Evolutionary conservation across 1,284 basidiomycete species (phyloP), one percentile per base, ranked within the genome.

Genomic region (Schizophyllum amplum): DNA sequence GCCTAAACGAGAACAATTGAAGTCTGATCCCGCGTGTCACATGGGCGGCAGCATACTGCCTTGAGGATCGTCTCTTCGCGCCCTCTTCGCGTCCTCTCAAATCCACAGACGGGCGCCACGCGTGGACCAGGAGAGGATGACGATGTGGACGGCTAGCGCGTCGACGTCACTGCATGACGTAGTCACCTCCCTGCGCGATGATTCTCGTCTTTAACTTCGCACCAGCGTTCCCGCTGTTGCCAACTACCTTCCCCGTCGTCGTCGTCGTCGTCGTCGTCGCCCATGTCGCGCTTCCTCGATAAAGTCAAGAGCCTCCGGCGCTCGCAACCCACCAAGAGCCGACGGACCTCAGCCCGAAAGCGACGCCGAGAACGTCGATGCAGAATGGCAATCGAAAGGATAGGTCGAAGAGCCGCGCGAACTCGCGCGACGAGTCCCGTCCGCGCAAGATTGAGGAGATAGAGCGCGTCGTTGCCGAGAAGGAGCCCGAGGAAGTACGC

Each of bases 401-500:
- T 17, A 13, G 13, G 13, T 42, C 33, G 13, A 9, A 42, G 13
- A 42, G 33, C 17, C 33, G 33, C 13, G 33, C 11, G 11, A 17
- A 9, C 4, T 42, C 33, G 33, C 33, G 33, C 33, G 33, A 42
- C 33, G 33, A 13, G 33, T 42, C 33, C 13, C 33, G 33, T 9
- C 33, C 33, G 13, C 33, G 33, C n/a, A 17, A 15, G 22, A 47
- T 50, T 22, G 24, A 24, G 54, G 11, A 54, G 49, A 54, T 57
- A 51, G 22, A 42, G 33, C 33, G 33, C 33, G 33, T 42, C 33
- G 17, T 56, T 47, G 13, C 49, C 55, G 57, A 42, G 59, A 57
- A 56, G 56, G 54, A 60, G 22, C n/a, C n/a, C n/a, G n/a, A 42
- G 57, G 24, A 42, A 9, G 33, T 61, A 92, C 86, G 96, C 33